Conservation (phyloP, 2,329 filamentous ascomycete genomes). For the Aspergillus versicolor region DNA sequence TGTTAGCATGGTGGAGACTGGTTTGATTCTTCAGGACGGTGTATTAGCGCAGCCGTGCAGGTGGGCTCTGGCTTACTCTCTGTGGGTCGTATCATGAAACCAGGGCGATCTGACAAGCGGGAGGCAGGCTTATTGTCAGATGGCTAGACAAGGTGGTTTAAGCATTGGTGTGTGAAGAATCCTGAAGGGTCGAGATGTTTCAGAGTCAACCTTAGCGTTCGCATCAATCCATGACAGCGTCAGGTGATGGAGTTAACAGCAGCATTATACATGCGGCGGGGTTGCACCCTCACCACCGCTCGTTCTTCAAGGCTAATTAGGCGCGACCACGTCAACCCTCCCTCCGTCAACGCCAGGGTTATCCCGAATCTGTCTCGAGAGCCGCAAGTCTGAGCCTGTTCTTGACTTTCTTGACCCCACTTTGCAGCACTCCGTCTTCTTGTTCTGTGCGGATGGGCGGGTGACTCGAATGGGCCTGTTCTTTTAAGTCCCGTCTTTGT, state of each 20-base stretch:
- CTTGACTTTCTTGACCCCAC: slow-evolving; percentile 16
- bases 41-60: too few species aligned
- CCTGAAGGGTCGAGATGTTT: neutral
- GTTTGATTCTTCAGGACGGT: too few species aligned
- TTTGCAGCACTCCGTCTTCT: slow-evolving; percentile 7
- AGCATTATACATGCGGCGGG: slow-evolving; percentile 5
- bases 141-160: neutral
- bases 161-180: too few species aligned
- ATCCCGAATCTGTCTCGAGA: slow-evolving; percentile 14
- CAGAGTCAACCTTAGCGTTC: neutral
- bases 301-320: slow-evolving; percentile 20
- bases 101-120: neutral
- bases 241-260: slow-evolving; percentile 1
- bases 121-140: neutral
- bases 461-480: slow-evolving; percentile 8
- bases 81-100: too few species aligned
- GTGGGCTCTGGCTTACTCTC: too few species aligned
- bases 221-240: neutral
- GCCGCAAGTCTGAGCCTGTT: slow-evolving; percentile 14
- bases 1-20: too few species aligned
- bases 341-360: slow-evolving; percentile 13
- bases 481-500: neutral
- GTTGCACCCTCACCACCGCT: slow-evolving; percentile 5
- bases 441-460: slow-evolving; percentile 10
- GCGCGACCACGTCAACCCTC: slow-evolving; percentile 31